Conservation (phyloP, 768 basidiomycete genomes). For the Boletus vermiculosoides region DNA sequence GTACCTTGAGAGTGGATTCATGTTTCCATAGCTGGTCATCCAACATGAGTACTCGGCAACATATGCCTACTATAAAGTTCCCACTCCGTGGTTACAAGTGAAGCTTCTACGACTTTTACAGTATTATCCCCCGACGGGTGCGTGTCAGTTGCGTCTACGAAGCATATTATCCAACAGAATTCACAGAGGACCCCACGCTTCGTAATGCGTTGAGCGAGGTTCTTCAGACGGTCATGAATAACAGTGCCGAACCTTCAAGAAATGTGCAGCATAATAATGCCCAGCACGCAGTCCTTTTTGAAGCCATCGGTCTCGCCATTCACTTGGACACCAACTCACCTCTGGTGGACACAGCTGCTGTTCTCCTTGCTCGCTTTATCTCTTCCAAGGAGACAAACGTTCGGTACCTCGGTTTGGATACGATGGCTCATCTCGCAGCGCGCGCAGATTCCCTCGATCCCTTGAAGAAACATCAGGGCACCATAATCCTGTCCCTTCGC, state of each 20-base stretch:
- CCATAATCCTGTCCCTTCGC: conserved; percentile 90
- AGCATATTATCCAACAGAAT: conserved; percentile 5
- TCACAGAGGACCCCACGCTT: conserved; percentile 78
- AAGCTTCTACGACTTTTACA: conserved; percentile 90
- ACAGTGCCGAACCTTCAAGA: conserved; percentile 83
- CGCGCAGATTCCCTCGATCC: conserved; percentile 87
- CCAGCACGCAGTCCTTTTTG: conserved; percentile 96
- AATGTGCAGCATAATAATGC: conserved; percentile 99
- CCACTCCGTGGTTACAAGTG: conserved; percentile 96
- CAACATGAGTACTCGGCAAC: conserved; percentile 85
- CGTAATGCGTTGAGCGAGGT: conserved; percentile 76
- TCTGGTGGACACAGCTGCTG: conserved; percentile 83
- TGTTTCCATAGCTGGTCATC: conserved; percentile 67
- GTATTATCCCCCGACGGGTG: conserved; percentile 94
- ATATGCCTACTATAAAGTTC: conserved; percentile 97
- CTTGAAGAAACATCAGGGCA: conserved; percentile 93
- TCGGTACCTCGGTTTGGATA: conserved; percentile 94
- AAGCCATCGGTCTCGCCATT: conserved; percentile 95
- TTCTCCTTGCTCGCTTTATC: conserved; percentile 93
- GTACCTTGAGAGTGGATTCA: conserved; percentile 7
- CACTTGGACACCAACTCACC: conserved; percentile 91
- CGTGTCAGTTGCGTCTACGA: conserved; percentile 21
- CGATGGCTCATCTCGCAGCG: conserved; percentile 97
- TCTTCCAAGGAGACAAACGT: conserved; percentile 99
- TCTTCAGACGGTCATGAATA: conserved; percentile 87